Evolutionary conservation across 225 moss, liverwort and hornwort species (phyloP), one percentile per base, ranked within the genome.

Genomic region (Thuidium tamariscinum): DNA sequence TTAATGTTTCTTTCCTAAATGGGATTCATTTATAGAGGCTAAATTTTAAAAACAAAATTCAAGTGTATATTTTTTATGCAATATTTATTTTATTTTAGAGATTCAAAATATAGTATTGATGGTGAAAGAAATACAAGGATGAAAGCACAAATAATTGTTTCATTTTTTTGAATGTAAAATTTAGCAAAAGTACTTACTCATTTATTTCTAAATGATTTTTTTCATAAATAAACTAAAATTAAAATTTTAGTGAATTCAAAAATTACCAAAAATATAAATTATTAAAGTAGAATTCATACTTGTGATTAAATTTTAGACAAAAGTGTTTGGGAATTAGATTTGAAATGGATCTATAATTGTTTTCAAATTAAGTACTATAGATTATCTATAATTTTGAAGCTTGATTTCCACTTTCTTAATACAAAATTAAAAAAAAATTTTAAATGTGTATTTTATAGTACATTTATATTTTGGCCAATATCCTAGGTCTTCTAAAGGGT

Each of bases 221-320:
- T 15, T 70, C 1, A 16, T 16, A 27, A 27, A 10, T 72, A 4
- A 12, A 34, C 3, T 32, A 49, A 32, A 19, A 48, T 32, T 19
- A 1, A 2, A 32, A 21, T 13, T 21, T 17, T 21, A 7, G 8
- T 5, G 1, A 5, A n/a, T n/a, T n/a, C n/a, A n/a, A n/a, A n/a
- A n/a, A n/a, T 74, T 51, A 2, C 13, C 34, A 32, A 51, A 34
- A 5, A 0, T 9, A 8, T 14, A 22, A 32, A 20, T 32, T 21
- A 32, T 13, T 7, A 21, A 32, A 13, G 3, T 34, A 51, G 3
- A 30, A 34, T 22, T 51, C 0, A 22, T 22, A 13, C 22, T 51
- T 22, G 22, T 34, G 7, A 51, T 32, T 30, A 22, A 34, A 52
- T 22, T 52, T 8, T 20, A 29, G 19, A 51, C 32, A 2, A 49